These are phyloP conservation scores for Neodidymelliopsis sp. DNA, from an alignment of 2,329 filamentous ascomycete genomes.

Conservation along the genomic window DNA sequence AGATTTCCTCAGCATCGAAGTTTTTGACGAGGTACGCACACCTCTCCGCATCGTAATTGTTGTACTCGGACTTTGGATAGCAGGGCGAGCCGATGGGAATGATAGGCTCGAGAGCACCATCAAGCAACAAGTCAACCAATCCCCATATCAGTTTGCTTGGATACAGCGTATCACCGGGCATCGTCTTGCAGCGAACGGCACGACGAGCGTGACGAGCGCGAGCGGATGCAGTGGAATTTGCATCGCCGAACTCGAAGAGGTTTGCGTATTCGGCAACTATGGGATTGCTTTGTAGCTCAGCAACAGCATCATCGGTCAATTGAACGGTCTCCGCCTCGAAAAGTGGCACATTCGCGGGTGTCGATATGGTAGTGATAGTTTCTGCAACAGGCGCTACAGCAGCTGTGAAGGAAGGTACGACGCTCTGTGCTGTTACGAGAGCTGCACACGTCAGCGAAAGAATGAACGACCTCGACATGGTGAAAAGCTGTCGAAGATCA, in stretches of 20 bases:
- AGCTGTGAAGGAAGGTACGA: conserved; percentile 23
- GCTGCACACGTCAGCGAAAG: conserved; percentile 24
- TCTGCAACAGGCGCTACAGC: conserved; percentile 36
- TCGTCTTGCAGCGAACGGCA: conserved; percentile 35
- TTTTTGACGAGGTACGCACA: conserved; percentile 32
- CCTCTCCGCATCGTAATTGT: conserved; percentile 37
- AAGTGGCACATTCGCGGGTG: conserved; percentile 30
- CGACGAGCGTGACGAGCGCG: conserved; percentile 19
- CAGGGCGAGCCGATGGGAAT: conserved; percentile 39
- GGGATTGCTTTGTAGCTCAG: conserved; percentile 25
- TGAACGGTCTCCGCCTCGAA: conserved; percentile 34
- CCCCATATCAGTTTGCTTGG: conserved; percentile 30
- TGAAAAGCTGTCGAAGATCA: neutral
- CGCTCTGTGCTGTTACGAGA: conserved; percentile 25
- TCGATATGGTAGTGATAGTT: conserved; percentile 27
- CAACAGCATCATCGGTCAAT: conserved; percentile 35
- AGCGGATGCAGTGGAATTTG: conserved; percentile 11
- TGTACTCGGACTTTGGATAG: conserved; percentile 37
- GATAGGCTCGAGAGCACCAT: conserved; percentile 35
- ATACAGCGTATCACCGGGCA: conserved; percentile 38
- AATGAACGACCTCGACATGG: conserved; percentile 27
- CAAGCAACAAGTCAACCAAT: conserved; percentile 33
- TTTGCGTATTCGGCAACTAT: conserved; percentile 30
- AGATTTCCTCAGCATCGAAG: conserved; percentile 27
- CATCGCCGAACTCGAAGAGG: conserved; percentile 48